These are phyloP conservation scores for Ostreobium quekettii DNA, from an alignment of 139 green algal species.

Conservation along the genomic window DNA sequence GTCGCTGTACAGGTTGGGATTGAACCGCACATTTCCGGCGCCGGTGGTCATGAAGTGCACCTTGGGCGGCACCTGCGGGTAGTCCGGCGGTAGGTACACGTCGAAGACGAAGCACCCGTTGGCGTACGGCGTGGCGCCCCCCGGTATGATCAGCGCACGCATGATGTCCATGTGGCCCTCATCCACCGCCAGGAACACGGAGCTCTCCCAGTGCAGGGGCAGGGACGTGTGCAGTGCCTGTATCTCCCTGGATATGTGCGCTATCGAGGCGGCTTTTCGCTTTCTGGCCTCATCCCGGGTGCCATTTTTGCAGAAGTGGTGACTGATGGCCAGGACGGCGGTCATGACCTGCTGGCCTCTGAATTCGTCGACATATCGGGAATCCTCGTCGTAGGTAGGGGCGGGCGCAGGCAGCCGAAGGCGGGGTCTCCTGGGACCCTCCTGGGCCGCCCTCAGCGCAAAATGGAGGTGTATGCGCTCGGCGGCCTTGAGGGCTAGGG, in stretches of 20 bases:
- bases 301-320: too few species aligned
- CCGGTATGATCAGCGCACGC: slow-evolving; percentile 27
- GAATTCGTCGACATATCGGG: too few species aligned
- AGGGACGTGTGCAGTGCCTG: slow-evolving; percentile 33
- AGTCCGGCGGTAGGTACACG: slow-evolving; percentile 62
- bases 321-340: too few species aligned
- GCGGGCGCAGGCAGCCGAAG: too few species aligned
- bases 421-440: too few species aligned
- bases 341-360: too few species aligned
- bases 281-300: too few species aligned
- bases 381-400: too few species aligned
- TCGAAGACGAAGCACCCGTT: slow-evolving; percentile 75
- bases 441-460: too few species aligned
- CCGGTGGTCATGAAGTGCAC: slow-evolving; percentile 56
- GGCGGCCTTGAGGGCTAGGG: too few species aligned
- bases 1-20: slow-evolving; percentile 76
- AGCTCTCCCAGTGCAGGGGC: slow-evolving; percentile 35
- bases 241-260: slow-evolving; percentile 39
- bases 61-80: slow-evolving; percentile 46
- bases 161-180: slow-evolving; percentile 40
- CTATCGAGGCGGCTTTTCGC: too few species aligned
- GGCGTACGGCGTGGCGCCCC: slow-evolving; percentile 60
- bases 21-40: slow-evolving; percentile 44
- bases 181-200: slow-evolving; percentile 37
- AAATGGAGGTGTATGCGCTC: too few species aligned